A percentile compares a stretch with the other conserved stretches of the same genome.
These are phyloP conservation scores for Phaeosphaeriaceae sp. DNA, from an alignment of 2,329 filamentous ascomycete genomes.

Conservation along the genomic window DNA sequence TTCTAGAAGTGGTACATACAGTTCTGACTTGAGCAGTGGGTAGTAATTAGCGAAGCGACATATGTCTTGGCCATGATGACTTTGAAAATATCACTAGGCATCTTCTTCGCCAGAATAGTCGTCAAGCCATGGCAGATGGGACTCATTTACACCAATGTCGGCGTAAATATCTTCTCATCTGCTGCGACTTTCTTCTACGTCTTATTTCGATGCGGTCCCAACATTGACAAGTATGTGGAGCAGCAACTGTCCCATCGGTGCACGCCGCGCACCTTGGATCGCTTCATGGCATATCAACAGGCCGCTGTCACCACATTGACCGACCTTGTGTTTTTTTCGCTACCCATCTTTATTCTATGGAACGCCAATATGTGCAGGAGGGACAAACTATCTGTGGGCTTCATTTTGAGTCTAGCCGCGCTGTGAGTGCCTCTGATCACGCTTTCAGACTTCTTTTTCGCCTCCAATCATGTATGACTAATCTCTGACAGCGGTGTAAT, in stretches of 20 bases:
- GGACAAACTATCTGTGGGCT: slow-evolving; percentile 61
- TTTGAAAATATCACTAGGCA: slow-evolving; percentile 54
- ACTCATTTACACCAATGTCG: slow-evolving; percentile 46
- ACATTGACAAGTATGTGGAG: slow-evolving; percentile 37
- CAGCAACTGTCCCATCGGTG: slow-evolving; percentile 49
- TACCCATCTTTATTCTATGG: slow-evolving; percentile 59
- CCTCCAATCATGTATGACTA: slow-evolving; percentile 6
- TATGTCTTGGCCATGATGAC: slow-evolving; percentile 51
- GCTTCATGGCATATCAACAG: slow-evolving; percentile 58
- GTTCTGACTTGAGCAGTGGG: slow-evolving; percentile 33
- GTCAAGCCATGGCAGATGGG: slow-evolving; percentile 49
- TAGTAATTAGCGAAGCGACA: slow-evolving; percentile 44
- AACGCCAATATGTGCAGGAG: slow-evolving; percentile 62
- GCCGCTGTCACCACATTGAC: slow-evolving; percentile 40
- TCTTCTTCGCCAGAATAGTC: slow-evolving; percentile 56
- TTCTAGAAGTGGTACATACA: no score
- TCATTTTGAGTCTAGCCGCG: slow-evolving; percentile 59
- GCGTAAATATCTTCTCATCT: slow-evolving; percentile 46
- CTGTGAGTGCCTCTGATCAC: slow-evolving; percentile 22
- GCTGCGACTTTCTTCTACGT: slow-evolving; percentile 57
- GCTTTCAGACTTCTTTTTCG: neutral
- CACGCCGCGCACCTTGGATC: slow-evolving; percentile 55
- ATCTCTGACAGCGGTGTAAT: slow-evolving; percentile 56
- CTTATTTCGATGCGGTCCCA: slow-evolving; percentile 58
- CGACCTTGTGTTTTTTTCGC: slow-evolving; percentile 37